A percentile compares a stretch with the other conserved stretches of the same genome.
phyloP scores from a whole-genome alignment of 2,329 filamentous ascomycete genomes.

The Aspergillus persii region DNA sequence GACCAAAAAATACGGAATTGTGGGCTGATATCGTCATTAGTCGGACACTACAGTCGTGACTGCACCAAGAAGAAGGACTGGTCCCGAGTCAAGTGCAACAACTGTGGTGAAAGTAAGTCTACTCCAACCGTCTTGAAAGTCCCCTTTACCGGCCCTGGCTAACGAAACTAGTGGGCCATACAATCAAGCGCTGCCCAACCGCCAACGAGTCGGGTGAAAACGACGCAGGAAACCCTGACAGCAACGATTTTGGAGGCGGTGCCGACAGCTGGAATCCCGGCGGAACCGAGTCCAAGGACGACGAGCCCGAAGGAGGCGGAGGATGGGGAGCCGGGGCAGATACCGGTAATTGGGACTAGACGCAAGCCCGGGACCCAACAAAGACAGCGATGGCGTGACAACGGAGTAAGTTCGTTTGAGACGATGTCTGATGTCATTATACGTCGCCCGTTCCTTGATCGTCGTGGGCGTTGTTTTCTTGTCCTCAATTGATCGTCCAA shows the following conservation, averaged over 20 bases:
- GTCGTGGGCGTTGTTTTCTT: background rate
- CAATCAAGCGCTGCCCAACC: conserved; percentile 37
- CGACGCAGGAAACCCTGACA: background rate
- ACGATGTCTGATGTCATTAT: conserved; percentile 7
- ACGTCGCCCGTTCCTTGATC: background rate
- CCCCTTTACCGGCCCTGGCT: background rate
- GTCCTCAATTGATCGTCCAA: too few relatives aligned
- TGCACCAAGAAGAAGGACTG: conserved; percentile 45
- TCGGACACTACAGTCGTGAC: conserved; percentile 44
- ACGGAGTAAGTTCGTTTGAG: background rate
- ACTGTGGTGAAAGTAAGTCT: conserved; percentile 44
- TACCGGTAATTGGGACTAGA: background rate
- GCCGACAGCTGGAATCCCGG: conserved; percentile 2
- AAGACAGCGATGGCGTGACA: background rate
- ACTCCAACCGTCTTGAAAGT: background rate
- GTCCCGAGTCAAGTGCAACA: conserved; percentile 45
- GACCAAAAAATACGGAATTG: background rate
- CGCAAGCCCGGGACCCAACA: background rate
- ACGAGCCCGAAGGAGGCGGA: background rate
- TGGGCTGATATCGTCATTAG: conserved; percentile 21
- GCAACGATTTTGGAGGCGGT: background rate
- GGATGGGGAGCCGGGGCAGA: background rate
- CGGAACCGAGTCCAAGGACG: conserved; percentile 7
- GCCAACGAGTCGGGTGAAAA: conserved; percentile 20
- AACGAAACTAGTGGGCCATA: conserved; percentile 41